Evolutionary conservation across 2,329 filamentous ascomycete genomes (phyloP).

Genomic region (Fusarium proliferatum): DNA sequence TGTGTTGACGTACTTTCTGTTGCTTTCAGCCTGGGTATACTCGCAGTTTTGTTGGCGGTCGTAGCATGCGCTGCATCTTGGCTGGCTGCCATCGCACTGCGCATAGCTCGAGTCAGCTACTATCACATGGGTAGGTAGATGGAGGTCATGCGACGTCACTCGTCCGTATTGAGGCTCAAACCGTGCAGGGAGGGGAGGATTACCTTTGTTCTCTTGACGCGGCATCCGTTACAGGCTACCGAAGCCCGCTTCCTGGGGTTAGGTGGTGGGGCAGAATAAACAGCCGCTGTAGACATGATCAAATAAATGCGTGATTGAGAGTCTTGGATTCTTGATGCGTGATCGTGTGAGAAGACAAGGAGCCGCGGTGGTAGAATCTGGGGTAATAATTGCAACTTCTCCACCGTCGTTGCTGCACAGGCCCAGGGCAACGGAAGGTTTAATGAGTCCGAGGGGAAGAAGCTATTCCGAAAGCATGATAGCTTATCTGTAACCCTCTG

Average conservation of each 20-base stretch:
- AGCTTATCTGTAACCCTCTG: not conserved
- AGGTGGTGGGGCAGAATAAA: not conserved
- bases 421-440: not conserved
- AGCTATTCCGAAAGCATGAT: not conserved
- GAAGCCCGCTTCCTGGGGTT: slow-evolving; percentile 16
- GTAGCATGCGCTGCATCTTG: slow-evolving; percentile 3
- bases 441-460: not conserved
- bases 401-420: not conserved
- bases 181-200: not conserved
- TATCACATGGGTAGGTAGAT: accelerated
- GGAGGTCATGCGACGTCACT: no score
- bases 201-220: slow-evolving; percentile 14
- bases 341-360: not conserved
- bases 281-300: not conserved
- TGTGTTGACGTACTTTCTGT: not conserved
- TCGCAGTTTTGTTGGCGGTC: slow-evolving; percentile 8
- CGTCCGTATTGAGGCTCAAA: not conserved
- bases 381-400: not conserved
- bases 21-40: slow-evolving; percentile 9
- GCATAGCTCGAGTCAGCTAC: not conserved
- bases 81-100: slow-evolving; percentile 9
- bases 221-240: slow-evolving; percentile 6
- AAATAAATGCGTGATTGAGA: not conserved
- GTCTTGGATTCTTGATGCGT: not conserved
- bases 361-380: not conserved